phyloP scores from a whole-genome alignment of 192 early-diverging fungal genomes.

The Phlyctochytrium planicorne region DNA sequence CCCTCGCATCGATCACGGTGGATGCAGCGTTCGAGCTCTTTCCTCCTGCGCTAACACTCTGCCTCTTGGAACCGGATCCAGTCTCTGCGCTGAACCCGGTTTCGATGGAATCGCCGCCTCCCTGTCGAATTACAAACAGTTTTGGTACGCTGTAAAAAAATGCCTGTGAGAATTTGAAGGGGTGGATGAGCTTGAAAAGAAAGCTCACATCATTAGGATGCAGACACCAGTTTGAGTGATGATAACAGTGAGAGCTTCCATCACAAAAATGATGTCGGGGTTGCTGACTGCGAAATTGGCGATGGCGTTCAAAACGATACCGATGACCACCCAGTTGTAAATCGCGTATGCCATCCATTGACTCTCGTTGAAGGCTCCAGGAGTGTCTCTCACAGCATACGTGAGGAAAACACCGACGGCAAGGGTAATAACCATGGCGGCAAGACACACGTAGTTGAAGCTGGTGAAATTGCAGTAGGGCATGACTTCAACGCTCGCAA shows the following conservation, averaged over 20 bases:
- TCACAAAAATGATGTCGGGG: conserved; percentile 6
- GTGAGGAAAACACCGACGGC: neutral
- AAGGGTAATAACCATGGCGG: neutral
- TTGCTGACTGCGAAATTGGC: conserved; percentile 3
- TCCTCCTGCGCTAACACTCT: too few species aligned
- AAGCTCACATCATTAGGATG: neutral
- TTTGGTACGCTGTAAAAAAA: neutral
- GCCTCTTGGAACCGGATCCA: too few species aligned
- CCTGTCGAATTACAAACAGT: neutral
- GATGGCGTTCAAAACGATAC: conserved; percentile 1
- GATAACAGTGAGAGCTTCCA: conserved; percentile 2
- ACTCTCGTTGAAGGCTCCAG: conserved; percentile 3
- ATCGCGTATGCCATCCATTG: neutral
- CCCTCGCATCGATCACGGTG: neutral
- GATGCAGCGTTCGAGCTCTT: too few species aligned
- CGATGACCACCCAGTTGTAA: conserved; percentile 11
- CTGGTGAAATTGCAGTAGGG: neutral
- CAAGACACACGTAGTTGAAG: conserved; percentile 2
- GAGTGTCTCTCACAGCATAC: neutral
- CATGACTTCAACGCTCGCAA: neutral
- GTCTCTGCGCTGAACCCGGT: neutral
- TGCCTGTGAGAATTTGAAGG: neutral
- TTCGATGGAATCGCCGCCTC: neutral
- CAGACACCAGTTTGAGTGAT: conserved; percentile 1
- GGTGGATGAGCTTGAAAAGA: neutral